Conservation (phyloP, 176 grass and related monocot genomes). For the Juncus inflexus region DNA sequence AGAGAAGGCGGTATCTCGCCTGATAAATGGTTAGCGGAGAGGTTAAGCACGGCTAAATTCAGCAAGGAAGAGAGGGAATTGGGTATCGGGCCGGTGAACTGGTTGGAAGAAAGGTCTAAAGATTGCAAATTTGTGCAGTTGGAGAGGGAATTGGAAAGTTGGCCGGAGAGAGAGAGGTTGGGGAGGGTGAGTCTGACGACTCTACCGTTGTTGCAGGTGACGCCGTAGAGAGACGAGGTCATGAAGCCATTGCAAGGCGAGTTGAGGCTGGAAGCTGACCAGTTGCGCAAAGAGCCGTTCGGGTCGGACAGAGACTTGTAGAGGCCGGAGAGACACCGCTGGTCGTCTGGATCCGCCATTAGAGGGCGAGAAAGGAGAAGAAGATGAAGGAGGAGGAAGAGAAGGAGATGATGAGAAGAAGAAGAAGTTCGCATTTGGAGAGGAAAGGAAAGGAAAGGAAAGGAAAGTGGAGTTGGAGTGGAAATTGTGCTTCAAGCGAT, state of each 20-base stretch:
- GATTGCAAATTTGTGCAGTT: constrained; percentile 88
- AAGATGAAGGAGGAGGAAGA: constrained; percentile 12
- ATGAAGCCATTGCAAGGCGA: constrained; percentile 47
- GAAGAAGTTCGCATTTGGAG: not conserved
- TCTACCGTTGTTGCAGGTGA: constrained; percentile 77
- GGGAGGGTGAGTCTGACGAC: constrained; percentile 75
- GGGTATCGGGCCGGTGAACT: constrained; percentile 45
- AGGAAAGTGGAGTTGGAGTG: not conserved
- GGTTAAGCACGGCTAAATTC: constrained; percentile 76
- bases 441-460: not conserved
- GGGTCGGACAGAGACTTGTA: constrained; percentile 37
- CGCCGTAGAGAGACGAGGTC: constrained; percentile 47
- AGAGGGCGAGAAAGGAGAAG: constrained; percentile 1
- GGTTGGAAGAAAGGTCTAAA: constrained; percentile 67
- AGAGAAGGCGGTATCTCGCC: constrained; percentile 58
- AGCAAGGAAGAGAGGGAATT: constrained; percentile 44
- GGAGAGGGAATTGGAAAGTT: constrained; percentile 49
- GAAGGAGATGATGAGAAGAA: not conserved
- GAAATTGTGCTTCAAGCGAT: not conserved
- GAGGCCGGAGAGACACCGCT: constrained; percentile 51
- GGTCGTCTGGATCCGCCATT: constrained; percentile 42
- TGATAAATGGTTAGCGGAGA: constrained; percentile 51
- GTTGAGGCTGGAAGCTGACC: constrained; percentile 41
- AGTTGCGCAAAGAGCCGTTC: constrained; percentile 38
- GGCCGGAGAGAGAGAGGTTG: constrained; percentile 33